Conservation (phyloP, 2,329 filamentous ascomycete species). For the Exophiala xenobiotica region DNA sequence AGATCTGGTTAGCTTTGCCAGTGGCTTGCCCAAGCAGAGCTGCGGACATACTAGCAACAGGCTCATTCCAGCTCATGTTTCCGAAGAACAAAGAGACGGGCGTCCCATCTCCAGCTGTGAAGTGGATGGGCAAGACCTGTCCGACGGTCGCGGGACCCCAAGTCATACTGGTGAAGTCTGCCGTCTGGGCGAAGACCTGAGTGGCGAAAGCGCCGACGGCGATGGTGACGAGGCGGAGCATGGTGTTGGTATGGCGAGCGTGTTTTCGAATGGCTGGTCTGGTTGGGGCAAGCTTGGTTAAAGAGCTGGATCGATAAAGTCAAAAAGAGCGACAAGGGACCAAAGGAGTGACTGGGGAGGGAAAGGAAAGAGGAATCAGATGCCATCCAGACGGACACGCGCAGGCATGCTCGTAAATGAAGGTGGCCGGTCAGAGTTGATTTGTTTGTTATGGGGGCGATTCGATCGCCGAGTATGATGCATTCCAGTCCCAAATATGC, state of each 20-base stretch:
- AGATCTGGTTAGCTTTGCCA: not conserved
- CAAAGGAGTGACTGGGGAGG: slow-evolving; percentile 12
- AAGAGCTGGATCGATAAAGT: not conserved
- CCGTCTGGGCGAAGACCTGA: slow-evolving; percentile 20
- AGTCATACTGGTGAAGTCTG: slow-evolving; percentile 22
- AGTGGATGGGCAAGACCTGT: slow-evolving; percentile 24
- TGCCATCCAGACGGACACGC: not conserved
- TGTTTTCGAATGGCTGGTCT: no score
- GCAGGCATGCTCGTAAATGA: slow-evolving; percentile 8
- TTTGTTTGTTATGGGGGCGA: slow-evolving; percentile 4
- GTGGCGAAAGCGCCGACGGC: slow-evolving; percentile 22
- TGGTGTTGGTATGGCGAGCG: no score
- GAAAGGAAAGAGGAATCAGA: slow-evolving; percentile 3
- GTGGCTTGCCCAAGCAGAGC: not conserved
- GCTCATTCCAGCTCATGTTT: slow-evolving; percentile 19
- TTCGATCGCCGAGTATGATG: not conserved
- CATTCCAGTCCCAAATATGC: slow-evolving; percentile 8
- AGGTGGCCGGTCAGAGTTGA: slow-evolving; percentile 4
- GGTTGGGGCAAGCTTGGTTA: no score
- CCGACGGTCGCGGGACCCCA: slow-evolving; percentile 23
- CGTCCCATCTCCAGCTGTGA: slow-evolving; percentile 20
- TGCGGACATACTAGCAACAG: slow-evolving; percentile 24
- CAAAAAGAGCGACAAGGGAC: not conserved
- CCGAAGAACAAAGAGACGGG: slow-evolving; percentile 24
- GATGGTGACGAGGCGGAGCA: slow-evolving; percentile 11